phyloP scores from a whole-genome alignment of 108 stramenopile genomes.

The Cylindrotheca closterium region DNA sequence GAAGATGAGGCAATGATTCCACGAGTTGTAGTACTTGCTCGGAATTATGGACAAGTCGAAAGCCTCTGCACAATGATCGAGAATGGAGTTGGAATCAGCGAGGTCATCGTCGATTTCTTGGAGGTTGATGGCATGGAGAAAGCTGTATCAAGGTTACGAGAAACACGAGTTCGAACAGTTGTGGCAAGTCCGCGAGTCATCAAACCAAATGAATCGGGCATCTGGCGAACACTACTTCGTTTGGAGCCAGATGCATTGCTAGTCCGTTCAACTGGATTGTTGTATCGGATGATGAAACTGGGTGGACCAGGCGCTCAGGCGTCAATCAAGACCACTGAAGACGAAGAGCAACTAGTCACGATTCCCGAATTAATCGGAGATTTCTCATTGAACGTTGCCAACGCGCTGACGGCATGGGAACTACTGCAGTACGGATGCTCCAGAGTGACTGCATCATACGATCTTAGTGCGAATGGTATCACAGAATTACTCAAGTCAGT shows the following conservation, averaged over 20 bases:
- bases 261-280: slow-evolving; percentile 59
- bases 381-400: slow-evolving; percentile 73
- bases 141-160: slow-evolving; percentile 48
- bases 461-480: slow-evolving; percentile 59
- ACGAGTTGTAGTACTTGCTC: slow-evolving; percentile 48
- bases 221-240: slow-evolving; percentile 58
- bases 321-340: slow-evolving; percentile 5
- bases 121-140: slow-evolving; percentile 69
- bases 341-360: slow-evolving; percentile 29
- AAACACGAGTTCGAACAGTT: slow-evolving; percentile 36
- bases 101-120: slow-evolving; percentile 77
- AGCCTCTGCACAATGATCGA: slow-evolving; percentile 56
- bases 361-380: slow-evolving; percentile 71
- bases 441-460: slow-evolving; percentile 64
- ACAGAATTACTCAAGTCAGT: slow-evolving; percentile 31
- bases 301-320: slow-evolving; percentile 43
- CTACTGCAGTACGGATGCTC: slow-evolving; percentile 47
- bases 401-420: slow-evolving; percentile 59
- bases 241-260: slow-evolving; percentile 64
- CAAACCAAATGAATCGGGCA: slow-evolving; percentile 71
- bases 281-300: slow-evolving; percentile 47
- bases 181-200: slow-evolving; percentile 73
- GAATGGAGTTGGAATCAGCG: slow-evolving; percentile 25
- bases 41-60: slow-evolving; percentile 56
- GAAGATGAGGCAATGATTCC: not conserved